Base-by-base conservation (phyloP, 306 rosid genomes). In the Begonia masoniana region DNA sequence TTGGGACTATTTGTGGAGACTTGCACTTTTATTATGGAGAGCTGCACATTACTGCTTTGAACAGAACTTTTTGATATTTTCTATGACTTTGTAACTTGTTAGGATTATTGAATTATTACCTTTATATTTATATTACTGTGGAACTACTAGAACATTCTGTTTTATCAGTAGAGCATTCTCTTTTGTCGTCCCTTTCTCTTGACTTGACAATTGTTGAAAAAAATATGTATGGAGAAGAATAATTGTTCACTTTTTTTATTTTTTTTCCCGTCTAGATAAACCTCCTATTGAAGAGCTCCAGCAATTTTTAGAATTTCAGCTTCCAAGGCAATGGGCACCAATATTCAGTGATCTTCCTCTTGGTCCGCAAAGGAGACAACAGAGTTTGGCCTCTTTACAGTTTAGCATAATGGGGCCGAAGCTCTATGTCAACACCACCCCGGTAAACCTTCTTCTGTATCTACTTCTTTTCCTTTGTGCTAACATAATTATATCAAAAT, bases 271-370 rank as follows among this genome's bases (percentile, higher is more conserved):
- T 67, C 74, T 82, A 89, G 97, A 89, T 70, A 89, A 89, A 71
- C 97, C 97, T 17, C 95, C 95, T 15, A 69, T 78, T 71, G 85
- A 74, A 74, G 95, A 89, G 78, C 95, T 89, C 58, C 91, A 89
- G 76, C 97, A 85, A 72, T 89, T 89, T 82, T 69, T 89, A 83
- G 97, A 85, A 75, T 89, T 89, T 73, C 97, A 89, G 79, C 81
- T 89, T 46, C 95, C 97, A 24, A 76, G 95, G 75, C 97, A 85
- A 68, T 89, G 97, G 97, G 97, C 97, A 41, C 97, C 97, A 60
- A 82, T 89, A 60, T 89, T 85, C 75, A 85, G 91, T 45, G 97
- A 89, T 24, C 97, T 89, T 69, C 97, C 97, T 24, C 97, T 89
- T 65, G 97, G 97, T 65, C 97, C 95, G 31, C 97, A 89, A 65